These are phyloP conservation scores for Clavispora fructus DNA, from an alignment of 805 yeast species.

Conservation along the genomic window DNA sequence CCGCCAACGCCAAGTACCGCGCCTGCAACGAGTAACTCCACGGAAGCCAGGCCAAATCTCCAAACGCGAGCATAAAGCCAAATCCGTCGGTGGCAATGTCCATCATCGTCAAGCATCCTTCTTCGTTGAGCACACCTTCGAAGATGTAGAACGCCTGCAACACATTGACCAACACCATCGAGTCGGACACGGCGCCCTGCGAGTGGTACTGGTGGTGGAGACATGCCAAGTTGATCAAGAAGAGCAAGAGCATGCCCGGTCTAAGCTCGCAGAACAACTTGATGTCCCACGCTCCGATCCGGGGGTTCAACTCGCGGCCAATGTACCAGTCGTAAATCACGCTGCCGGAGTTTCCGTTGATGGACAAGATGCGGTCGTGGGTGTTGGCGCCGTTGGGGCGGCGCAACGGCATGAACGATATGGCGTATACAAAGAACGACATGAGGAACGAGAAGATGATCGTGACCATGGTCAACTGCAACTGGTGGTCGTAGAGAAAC, in stretches of 20 bases:
- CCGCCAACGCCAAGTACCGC: conserved; percentile 60
- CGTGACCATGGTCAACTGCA: conserved; percentile 60
- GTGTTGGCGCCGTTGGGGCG: conserved; percentile 48
- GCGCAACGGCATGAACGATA: conserved; percentile 59
- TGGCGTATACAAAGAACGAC: conserved; percentile 59
- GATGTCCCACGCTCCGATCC: conserved; percentile 80
- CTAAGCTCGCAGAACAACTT: conserved; percentile 89
- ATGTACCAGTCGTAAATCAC: conserved; percentile 88
- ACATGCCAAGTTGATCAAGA: conserved; percentile 69
- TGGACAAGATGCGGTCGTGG: conserved; percentile 67
- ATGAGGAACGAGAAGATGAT: conserved; percentile 59
- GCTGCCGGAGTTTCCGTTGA: conserved; percentile 81
- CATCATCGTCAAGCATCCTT: conserved; percentile 88
- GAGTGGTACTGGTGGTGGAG: conserved; percentile 72
- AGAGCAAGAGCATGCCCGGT: conserved; percentile 91
- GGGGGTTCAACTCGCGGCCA: conserved; percentile 93
- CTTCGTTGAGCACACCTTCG: conserved; percentile 91
- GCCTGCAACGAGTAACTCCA: conserved; percentile 86
- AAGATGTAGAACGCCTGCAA: conserved; percentile 79
- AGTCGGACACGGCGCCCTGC: conserved; percentile 58
- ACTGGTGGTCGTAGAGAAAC: conserved; percentile 63
- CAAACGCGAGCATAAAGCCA: conserved; percentile 94
- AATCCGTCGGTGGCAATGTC: conserved; percentile 95
- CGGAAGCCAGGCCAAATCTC: conserved; percentile 90
- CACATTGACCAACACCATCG: conserved; percentile 61